Evolutionary conservation across 352 stramenopile genomes (phyloP).

Genomic region (Phytophthora sansomeana): DNA sequence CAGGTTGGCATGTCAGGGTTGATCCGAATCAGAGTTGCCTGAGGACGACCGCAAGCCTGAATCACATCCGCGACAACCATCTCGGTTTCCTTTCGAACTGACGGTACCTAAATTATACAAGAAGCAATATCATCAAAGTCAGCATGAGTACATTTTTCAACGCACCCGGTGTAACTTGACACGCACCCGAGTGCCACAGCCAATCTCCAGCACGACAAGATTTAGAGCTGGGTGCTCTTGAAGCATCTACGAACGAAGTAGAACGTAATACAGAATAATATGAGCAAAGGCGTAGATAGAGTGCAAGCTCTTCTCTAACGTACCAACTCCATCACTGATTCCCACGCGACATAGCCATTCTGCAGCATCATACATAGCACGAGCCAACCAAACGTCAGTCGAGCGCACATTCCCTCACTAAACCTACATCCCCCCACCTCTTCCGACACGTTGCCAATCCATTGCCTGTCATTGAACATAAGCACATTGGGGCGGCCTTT

Average conservation of each 20-base stretch:
- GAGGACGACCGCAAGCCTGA: constrained; percentile 52
- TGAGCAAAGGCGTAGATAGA: not conserved
- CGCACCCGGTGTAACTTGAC: not conserved
- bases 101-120: constrained; percentile 61
- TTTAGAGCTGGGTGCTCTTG: constrained; percentile 62
- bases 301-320: not conserved
- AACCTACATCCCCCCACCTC: constrained; percentile 49
- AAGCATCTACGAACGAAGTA: constrained; percentile 58
- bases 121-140: not conserved
- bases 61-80: constrained; percentile 83
- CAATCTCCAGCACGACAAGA: constrained; percentile 86
- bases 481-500: constrained; percentile 88
- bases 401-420: not conserved
- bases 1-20: constrained; percentile 77
- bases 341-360: constrained; percentile 79
- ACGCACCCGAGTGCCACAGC: constrained; percentile 75
- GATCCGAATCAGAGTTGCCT: constrained; percentile 76
- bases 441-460: constrained; percentile 75
- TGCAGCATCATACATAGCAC: constrained; percentile 16
- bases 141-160: constrained; percentile 4
- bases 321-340: constrained; percentile 80
- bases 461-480: constrained; percentile 92
- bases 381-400: not conserved
- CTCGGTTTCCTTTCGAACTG: constrained; percentile 80
- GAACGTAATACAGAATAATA: not conserved